Conservation (phyloP, 257 asterid species). For the Salvia rosmarinus region DNA sequence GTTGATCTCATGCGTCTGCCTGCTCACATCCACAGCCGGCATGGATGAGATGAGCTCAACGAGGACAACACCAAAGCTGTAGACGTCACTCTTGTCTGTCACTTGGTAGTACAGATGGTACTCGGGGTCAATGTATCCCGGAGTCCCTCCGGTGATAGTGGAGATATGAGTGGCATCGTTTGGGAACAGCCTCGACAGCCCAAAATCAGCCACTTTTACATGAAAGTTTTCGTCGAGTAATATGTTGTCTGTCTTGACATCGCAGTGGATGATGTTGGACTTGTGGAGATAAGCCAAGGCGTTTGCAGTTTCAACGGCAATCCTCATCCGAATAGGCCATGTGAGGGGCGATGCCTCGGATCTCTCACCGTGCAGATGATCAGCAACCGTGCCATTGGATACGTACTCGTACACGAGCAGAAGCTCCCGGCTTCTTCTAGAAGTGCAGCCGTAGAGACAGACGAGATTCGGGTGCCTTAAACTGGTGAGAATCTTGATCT, state of each 20-base stretch:
- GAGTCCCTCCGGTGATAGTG: constrained; percentile 80
- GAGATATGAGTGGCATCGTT: constrained; percentile 63
- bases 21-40: constrained; percentile 66
- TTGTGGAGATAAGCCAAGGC: constrained; percentile 73
- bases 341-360: constrained; percentile 45
- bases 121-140: constrained; percentile 75
- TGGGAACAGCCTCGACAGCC: constrained; percentile 69
- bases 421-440: constrained; percentile 64
- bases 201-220: constrained; percentile 80
- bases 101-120: constrained; percentile 66
- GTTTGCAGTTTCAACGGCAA: constrained; percentile 66
- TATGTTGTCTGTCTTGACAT: constrained; percentile 71
- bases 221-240: constrained; percentile 56
- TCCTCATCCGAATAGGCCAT: constrained; percentile 64
- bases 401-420: constrained; percentile 73
- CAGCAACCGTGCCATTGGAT: constrained; percentile 69
- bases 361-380: constrained; percentile 64
- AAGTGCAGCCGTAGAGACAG: constrained; percentile 70
- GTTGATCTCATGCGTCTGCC: constrained; percentile 65
- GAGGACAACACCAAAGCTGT: constrained; percentile 74
- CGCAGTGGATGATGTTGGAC: constrained; percentile 64
- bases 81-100: constrained; percentile 67
- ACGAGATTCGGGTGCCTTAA: constrained; percentile 72
- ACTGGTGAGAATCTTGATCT: constrained; percentile 60
- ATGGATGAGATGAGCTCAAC: constrained; percentile 68